Conservation (phyloP, 176 grass and related monocot genomes). For the Oryza nivara region DNA sequence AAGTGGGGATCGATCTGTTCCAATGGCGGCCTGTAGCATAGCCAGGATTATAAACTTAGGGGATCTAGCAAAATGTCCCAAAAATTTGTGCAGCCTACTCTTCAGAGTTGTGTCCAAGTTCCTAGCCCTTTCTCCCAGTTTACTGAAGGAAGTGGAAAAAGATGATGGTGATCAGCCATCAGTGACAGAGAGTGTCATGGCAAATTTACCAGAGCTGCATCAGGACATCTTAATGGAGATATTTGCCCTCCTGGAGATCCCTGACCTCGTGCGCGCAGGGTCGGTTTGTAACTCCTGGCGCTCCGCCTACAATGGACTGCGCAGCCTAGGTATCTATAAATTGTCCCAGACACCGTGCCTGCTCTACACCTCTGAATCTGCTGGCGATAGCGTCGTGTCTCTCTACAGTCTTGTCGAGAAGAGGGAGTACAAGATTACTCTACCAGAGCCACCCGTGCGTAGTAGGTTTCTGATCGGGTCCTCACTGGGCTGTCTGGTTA, state of each 20-base stretch:
- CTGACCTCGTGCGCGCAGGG: constrained; percentile 1
- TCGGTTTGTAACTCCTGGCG: background rate
- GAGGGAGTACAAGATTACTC: background rate
- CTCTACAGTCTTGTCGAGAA: constrained; percentile 3
- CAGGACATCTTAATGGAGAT: background rate
- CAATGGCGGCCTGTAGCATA: background rate
- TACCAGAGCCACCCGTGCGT: background rate
- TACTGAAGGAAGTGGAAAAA: background rate
- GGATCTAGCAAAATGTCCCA: background rate
- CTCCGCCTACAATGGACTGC: background rate
- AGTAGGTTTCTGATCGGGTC: background rate
- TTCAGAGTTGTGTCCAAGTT: background rate
- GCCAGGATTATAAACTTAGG: background rate
- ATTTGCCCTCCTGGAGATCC: background rate
- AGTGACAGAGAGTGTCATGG: background rate
- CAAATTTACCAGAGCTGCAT: background rate
- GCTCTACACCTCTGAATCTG: background rate
- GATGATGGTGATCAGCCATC: background rate
- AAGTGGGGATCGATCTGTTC: too few species aligned
- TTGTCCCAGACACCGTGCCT: constrained; percentile 10
- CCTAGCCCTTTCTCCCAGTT: too few species aligned
- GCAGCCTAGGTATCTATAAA: background rate
- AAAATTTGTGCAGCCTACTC: background rate
- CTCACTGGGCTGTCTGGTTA: background rate
- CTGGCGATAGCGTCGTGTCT: background rate